Conservation (phyloP, 805 yeast genomes). For the Yarrowia sp. region DNA sequence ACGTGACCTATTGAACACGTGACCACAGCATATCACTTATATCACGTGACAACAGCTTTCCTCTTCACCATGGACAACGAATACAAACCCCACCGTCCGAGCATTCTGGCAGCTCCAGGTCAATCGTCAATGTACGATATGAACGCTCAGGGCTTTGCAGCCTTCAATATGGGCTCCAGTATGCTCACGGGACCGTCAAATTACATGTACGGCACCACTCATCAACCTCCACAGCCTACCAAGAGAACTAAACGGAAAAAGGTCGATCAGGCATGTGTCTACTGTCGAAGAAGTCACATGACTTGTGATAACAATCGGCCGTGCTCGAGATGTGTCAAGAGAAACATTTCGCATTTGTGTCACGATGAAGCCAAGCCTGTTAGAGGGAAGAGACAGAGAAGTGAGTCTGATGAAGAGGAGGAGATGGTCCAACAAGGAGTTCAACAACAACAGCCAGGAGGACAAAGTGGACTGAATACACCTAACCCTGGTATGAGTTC, state of each 20-base stretch:
- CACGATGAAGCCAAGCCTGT: slow-evolving; percentile 51
- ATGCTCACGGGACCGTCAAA: neutral
- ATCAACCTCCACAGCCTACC: neutral
- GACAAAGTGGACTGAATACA: neutral
- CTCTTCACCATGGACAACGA: slow-evolving; percentile 8
- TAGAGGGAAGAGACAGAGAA: neutral
- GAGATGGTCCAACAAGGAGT: neutral
- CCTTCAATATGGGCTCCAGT: slow-evolving; percentile 4
- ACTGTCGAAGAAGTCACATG: slow-evolving; percentile 91
- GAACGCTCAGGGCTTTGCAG: slow-evolving; percentile 20
- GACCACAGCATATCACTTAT: too few species aligned
- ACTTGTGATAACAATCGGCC: slow-evolving; percentile 76
- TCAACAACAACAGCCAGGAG: neutral
- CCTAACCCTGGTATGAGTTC: neutral
- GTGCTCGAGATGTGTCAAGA: slow-evolving; percentile 77
- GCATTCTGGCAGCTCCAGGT: slow-evolving; percentile 23
- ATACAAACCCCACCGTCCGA: slow-evolving; percentile 16
- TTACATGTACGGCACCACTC: slow-evolving; percentile 15
- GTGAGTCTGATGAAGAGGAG: slow-evolving; percentile 17
- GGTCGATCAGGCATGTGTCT: slow-evolving; percentile 64
- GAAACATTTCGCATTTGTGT: slow-evolving; percentile 87
- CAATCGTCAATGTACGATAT: slow-evolving; percentile 23
- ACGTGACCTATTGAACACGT: neutral
- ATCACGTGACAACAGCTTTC: neutral
- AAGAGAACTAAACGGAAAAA: slow-evolving; percentile 18